Base-by-base conservation (phyloP, 2,329 filamentous ascomycete genomes). In the Trichoderma hamatum region DNA sequence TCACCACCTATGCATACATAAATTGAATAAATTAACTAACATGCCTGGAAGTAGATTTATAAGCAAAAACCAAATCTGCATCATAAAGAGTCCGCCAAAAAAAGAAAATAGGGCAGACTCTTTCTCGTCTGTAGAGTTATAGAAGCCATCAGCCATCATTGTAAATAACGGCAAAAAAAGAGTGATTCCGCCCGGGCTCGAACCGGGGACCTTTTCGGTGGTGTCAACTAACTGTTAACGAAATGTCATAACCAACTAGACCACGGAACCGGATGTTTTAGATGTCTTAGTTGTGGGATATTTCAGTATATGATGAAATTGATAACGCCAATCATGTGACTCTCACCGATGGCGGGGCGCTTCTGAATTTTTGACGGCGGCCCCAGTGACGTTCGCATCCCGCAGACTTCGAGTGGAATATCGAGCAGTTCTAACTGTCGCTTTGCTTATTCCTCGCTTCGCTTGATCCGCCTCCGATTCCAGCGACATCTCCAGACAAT, bases 271-370 rank as follows among this genome's bases (percentile, higher is more conserved):
- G 34, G 51, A 55, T 34, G 24, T 32, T 26, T n/a, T 54, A 19
- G 28, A 28, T n/a, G 16, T n/a, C 36, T 24, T 14, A 46, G 14
- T 56, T 10, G 11, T 3, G 55, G 16, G 19, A 1, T 43, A 61
- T 55, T 43, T 9, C 10, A 4, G 5, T n/a, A 14, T 30, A 68
- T 68, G 13, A 39, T 62, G 19, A 21, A 11, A 10, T 1, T 10
- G 5, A 0, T 1, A 14, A 1, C 5, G 10, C 56, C n/a, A 6
- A 69, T 76, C 75, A 76, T 75, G 75, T 76, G 75, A 76, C 69
- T 3, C 43, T 69, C 70, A 65, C 69, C 39, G 67, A 60, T 39
- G 59, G 71, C 72, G 72, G 70, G 72, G 71, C 73, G 71, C n/a
- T 69, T 65, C 69, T 67, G 73, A 76, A 70, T 77, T 76, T 75